phyloP scores from a whole-genome alignment of 1,284 basidiomycete species.

The Ceratorhiza oryzae-sativae region DNA sequence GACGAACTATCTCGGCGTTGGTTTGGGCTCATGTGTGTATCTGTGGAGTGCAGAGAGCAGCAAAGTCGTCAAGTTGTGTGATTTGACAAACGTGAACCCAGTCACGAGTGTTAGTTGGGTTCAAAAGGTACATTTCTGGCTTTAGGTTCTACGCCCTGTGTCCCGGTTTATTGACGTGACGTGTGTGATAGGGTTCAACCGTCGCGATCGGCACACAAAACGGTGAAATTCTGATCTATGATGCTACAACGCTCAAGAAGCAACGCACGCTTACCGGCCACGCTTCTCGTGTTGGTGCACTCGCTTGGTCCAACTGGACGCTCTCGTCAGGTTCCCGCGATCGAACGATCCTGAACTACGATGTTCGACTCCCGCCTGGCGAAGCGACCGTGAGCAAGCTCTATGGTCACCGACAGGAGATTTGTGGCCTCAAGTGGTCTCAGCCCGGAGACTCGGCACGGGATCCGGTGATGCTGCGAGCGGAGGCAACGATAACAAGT shows the following conservation, averaged over 20 bases:
- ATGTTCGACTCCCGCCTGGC: conserved; percentile 85
- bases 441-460: conserved; percentile 55
- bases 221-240: conserved; percentile 92
- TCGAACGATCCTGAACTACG: conserved; percentile 88
- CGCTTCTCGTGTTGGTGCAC: conserved; percentile 84
- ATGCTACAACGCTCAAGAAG: conserved; percentile 79
- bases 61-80: conserved; percentile 89
- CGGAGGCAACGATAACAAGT: conserved; percentile 98
- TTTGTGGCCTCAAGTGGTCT: conserved; percentile 96
- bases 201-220: conserved; percentile 91
- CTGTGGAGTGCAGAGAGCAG: conserved; percentile 97
- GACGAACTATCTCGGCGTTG: conserved; percentile 94
- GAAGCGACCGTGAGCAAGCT: conserved; percentile 59
- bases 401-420: conserved; percentile 90
- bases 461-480: conserved; percentile 77
- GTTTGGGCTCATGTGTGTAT: conserved; percentile 91
- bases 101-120: conserved; percentile 93
- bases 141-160: not conserved
- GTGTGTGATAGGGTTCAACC: conserved; percentile 69
- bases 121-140: conserved; percentile 66
- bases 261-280: conserved; percentile 86
- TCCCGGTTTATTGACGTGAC: not conserved
- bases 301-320: conserved; percentile 93
- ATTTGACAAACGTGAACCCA: conserved; percentile 71
- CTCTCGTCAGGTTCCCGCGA: conserved; percentile 93